Evolutionary conservation across 768 basidiomycete genomes (phyloP).

Genomic region (Trametes punicea): DNA sequence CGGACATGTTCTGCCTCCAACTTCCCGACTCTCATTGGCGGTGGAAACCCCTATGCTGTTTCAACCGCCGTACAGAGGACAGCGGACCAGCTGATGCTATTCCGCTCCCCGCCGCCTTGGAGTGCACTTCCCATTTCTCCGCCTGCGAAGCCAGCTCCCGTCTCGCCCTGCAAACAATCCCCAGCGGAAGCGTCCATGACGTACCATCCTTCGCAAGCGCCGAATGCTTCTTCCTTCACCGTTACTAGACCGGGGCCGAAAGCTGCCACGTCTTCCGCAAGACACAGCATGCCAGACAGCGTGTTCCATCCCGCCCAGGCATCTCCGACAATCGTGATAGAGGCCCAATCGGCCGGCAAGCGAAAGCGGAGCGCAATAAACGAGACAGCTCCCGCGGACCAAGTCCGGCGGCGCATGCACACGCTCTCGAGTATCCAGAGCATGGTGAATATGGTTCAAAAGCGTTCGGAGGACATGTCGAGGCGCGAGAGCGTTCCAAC

Average conservation of each 20-base stretch:
- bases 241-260: neutral
- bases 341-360: neutral
- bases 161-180: neutral
- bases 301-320: neutral
- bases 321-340: neutral
- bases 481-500: neutral
- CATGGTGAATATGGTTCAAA: constrained; percentile 12
- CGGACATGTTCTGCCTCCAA: neutral
- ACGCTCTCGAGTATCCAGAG: constrained; percentile 12
- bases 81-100: constrained; percentile 20
- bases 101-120: constrained; percentile 26
- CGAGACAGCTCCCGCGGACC: constrained; percentile 1
- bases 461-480: neutral
- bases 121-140: constrained; percentile 6
- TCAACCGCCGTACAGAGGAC: neutral
- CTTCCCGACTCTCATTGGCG: neutral
- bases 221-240: neutral
- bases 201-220: neutral
- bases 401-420: constrained; percentile 11
- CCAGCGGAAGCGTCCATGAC: no score
- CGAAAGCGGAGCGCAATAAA: neutral
- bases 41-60: neutral
- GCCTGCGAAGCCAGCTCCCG: neutral
- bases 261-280: neutral
- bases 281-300: neutral